Conservation (phyloP, 139 green algal species). For the Limnomonas spitsbergensis region DNA sequence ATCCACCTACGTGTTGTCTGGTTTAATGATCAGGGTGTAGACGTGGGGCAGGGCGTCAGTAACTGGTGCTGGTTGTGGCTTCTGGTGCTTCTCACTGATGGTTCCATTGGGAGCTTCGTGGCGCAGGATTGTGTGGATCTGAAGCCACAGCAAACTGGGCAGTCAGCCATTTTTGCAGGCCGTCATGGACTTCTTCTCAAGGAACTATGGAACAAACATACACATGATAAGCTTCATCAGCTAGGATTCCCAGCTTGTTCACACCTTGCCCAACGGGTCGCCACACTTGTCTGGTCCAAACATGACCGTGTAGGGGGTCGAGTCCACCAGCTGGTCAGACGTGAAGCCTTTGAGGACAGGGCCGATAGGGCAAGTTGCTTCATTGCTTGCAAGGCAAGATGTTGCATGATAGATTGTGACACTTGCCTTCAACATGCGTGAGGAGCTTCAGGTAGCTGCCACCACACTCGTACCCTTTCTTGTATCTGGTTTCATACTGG, state of each 20-base stretch:
- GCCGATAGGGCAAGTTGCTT: conserved; percentile 8
- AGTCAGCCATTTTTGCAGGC: too few relatives aligned
- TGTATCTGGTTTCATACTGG: conserved; percentile 83
- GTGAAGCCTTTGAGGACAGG: too few relatives aligned
- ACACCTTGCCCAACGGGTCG: neutral
- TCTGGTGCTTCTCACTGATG: conserved; percentile 85
- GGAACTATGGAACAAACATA: too few relatives aligned
- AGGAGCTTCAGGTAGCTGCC: conserved; percentile 93
- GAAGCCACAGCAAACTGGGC: neutral
- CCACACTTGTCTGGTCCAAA: conserved; percentile 95
- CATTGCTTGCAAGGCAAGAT: neutral
- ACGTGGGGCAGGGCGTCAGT: conserved; percentile 63
- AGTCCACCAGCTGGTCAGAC: neutral
- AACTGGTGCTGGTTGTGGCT: conserved; percentile 57
- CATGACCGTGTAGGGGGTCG: conserved; percentile 81
- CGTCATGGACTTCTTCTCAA: too few relatives aligned
- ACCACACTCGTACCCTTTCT: conserved; percentile 66
- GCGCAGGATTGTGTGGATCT: conserved; percentile 91
- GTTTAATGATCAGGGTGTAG: conserved; percentile 69
- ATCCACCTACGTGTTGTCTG: conserved; percentile 11
- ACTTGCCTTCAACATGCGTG: conserved; percentile 22
- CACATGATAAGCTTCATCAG: too few relatives aligned
- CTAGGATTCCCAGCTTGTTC: too few relatives aligned
- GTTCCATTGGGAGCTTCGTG: conserved; percentile 52
- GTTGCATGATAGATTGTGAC: neutral